Conservation (phyloP, 768 basidiomycete genomes). For the Pleurotus djamor region DNA sequence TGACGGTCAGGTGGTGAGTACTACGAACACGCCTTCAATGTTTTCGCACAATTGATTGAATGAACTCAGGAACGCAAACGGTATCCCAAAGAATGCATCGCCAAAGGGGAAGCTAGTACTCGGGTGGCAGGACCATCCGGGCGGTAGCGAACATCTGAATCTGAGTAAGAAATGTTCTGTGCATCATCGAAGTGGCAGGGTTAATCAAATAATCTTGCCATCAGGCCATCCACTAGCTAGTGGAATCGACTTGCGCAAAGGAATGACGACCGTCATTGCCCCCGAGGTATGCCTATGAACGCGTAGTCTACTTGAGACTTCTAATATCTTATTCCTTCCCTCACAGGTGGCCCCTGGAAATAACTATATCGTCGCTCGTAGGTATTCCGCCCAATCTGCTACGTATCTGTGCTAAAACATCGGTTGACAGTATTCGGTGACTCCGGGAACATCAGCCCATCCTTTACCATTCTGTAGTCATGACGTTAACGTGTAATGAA, state of each 20-base stretch:
- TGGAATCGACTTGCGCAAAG: neutral
- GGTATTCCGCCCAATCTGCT: neutral
- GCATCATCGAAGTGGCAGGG: neutral
- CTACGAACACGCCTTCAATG: neutral
- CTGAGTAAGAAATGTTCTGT: neutral
- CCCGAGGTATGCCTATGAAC: neutral
- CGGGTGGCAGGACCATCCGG: neutral
- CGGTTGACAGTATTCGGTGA: neutral
- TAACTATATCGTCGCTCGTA: neutral
- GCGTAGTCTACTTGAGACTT: neutral
- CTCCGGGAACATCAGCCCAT: neutral
- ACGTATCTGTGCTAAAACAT: neutral
- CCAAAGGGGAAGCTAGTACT: neutral
- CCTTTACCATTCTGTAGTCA: constrained; percentile 2
- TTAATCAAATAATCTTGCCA: neutral
- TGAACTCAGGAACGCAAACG: neutral
- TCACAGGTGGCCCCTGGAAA: neutral
- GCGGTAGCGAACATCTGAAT: neutral
- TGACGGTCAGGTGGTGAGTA: neutral
- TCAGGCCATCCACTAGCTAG: neutral
- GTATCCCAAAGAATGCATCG: neutral
- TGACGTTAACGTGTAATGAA: no score
- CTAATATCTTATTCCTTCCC: neutral
- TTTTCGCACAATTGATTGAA: neutral
- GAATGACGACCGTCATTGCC: neutral